These are phyloP conservation scores for Phytophthora aleatoria DNA, from an alignment of 352 stramenopile genomes.

Conservation along the genomic window DNA sequence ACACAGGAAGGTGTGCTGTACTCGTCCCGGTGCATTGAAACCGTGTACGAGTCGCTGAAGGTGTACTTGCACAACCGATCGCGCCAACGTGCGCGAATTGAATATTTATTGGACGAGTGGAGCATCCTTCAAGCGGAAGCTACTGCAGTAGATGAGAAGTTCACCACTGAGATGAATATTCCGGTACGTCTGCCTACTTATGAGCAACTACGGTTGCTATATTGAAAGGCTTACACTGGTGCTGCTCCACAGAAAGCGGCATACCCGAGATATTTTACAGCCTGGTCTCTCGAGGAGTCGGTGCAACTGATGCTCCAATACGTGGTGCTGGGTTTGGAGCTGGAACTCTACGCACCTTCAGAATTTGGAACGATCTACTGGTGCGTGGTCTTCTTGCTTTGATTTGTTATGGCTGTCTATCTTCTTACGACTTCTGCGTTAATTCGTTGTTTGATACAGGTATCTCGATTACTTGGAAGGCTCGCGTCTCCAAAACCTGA, in stretches of 20 bases:
- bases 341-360: constrained; percentile 77
- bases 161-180: constrained; percentile 85
- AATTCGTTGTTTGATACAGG: constrained; percentile 26
- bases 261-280: constrained; percentile 84
- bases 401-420: not conserved
- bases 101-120: constrained; percentile 87
- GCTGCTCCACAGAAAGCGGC: constrained; percentile 53
- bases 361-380: constrained; percentile 82
- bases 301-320: constrained; percentile 83
- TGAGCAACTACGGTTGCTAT: not conserved
- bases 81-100: constrained; percentile 76
- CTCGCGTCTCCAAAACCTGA: constrained; percentile 84
- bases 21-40: constrained; percentile 76
- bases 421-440: constrained; percentile 8
- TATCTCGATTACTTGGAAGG: constrained; percentile 88
- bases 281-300: constrained; percentile 79
- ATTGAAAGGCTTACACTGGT: constrained; percentile 6
- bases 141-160: constrained; percentile 74
- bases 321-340: constrained; percentile 70
- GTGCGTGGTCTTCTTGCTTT: constrained; percentile 33
- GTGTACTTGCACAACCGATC: constrained; percentile 82
- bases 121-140: constrained; percentile 74
- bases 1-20: constrained; percentile 86
- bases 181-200: constrained; percentile 41
- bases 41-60: constrained; percentile 86